A percentile compares a stretch with the other conserved stretches of the same genome.
These are phyloP conservation scores for Septoria petroselini DNA, from an alignment of 2,329 filamentous ascomycete species.

Conservation along the genomic window DNA sequence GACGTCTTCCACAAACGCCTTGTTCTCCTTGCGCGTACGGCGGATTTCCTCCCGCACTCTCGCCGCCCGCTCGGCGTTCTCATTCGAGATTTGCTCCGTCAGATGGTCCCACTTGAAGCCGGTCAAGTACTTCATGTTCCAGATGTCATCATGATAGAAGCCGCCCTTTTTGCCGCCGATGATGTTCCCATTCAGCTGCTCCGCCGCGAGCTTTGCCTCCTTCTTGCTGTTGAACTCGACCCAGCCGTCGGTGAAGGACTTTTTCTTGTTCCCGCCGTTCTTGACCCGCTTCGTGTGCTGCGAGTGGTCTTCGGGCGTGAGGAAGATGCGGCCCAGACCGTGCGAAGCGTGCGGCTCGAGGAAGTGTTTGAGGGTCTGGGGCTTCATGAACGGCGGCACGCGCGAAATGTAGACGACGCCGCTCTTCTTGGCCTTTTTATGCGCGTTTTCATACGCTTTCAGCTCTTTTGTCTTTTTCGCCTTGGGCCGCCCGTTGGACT, in stretches of 20 bases:
- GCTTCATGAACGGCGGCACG: slow-evolving; percentile 86
- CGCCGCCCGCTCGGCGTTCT: slow-evolving; percentile 75
- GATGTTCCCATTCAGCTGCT: slow-evolving; percentile 71
- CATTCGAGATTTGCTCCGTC: slow-evolving; percentile 74
- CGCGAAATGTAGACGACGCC: slow-evolving; percentile 81
- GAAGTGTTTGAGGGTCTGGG: slow-evolving; percentile 69
- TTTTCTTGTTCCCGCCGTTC: slow-evolving; percentile 78
- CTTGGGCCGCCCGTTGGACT: slow-evolving; percentile 11
- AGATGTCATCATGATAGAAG: slow-evolving; percentile 82
- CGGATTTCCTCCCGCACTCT: slow-evolving; percentile 75
- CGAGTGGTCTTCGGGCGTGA: slow-evolving; percentile 69
- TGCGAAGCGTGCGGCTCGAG: slow-evolving; percentile 67
- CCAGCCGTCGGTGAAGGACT: slow-evolving; percentile 80
- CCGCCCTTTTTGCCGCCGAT: slow-evolving; percentile 81
- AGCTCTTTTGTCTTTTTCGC: slow-evolving; percentile 49
- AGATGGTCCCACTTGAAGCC: slow-evolving; percentile 75
- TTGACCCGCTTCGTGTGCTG: slow-evolving; percentile 65
- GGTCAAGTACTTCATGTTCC: slow-evolving; percentile 77
- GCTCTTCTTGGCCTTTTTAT: slow-evolving; percentile 65
- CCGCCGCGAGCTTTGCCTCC: slow-evolving; percentile 72
- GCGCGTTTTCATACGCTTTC: slow-evolving; percentile 65
- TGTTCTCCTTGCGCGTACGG: slow-evolving; percentile 74
- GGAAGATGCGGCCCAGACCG: slow-evolving; percentile 70
- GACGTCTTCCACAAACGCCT: slow-evolving; percentile 74
- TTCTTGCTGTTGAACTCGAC: slow-evolving; percentile 75